phyloP scores from a whole-genome alignment of 331 rosid genomes.

The Phaseolus coccineus region DNA sequence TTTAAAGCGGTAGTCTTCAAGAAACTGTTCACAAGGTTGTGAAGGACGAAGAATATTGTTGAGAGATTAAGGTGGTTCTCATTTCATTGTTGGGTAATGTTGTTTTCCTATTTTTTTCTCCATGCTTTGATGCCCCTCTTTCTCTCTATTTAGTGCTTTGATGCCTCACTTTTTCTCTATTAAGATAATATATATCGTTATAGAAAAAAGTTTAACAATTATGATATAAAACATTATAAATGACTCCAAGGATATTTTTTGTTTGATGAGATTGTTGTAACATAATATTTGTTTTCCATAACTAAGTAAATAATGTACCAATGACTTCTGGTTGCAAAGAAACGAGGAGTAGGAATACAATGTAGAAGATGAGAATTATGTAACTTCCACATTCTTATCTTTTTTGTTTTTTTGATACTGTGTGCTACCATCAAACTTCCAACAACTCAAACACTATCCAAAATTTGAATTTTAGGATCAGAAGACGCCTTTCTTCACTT shows the following conservation, averaged over 20 bases:
- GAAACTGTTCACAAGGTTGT: constrained; percentile 67
- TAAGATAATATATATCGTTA: background rate
- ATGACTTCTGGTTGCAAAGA: constrained; percentile 38
- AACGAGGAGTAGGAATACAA: background rate
- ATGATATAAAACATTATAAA: no score
- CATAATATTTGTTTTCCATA: no score
- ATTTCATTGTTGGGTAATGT: constrained; percentile 63
- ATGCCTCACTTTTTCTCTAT: background rate
- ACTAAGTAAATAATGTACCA: no score
- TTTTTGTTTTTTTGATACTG: no score
- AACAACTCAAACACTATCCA: constrained; percentile 29
- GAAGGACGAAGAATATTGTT: constrained; percentile 62
- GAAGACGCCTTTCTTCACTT: constrained; percentile 80
- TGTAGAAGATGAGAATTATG: constrained; percentile 31
- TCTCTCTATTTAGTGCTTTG: background rate
- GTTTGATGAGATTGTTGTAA: no score
- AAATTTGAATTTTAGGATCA: constrained; percentile 76
- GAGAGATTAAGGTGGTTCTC: constrained; percentile 77
- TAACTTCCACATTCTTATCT: no score
- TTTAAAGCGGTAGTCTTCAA: constrained; percentile 57
- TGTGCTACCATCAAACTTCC: no score
- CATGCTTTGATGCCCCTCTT: background rate
- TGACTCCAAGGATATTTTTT: no score
- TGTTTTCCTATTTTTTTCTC: background rate
- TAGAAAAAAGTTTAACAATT: no score